A percentile compares a stretch with the other conserved stretches of the same genome.
Conservation (phyloP, 139 green algal genomes). For the Pleodorina starrii region DNA sequence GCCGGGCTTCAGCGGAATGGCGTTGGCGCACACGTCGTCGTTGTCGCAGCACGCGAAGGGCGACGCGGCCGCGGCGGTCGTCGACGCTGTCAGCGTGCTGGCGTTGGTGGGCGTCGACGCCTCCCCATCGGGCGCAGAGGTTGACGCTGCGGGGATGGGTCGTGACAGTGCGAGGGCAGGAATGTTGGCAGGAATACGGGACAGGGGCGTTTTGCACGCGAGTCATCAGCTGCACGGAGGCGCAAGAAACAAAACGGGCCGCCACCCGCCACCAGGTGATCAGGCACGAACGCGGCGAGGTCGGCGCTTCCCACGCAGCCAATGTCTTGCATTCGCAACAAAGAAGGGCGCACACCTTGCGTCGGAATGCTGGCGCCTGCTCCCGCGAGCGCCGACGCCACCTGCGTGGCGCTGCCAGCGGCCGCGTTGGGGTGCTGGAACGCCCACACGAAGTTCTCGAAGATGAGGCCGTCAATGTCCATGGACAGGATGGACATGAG, state of each 20-base stretch:
- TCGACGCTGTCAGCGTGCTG: background rate
- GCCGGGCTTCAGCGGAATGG: slow-evolving; percentile 71
- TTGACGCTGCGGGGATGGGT: background rate
- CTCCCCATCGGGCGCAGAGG: background rate
- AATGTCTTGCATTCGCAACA: too few species aligned
- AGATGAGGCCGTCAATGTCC: slow-evolving; percentile 78
- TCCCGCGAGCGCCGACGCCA: background rate
- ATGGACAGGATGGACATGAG: slow-evolving; percentile 75
- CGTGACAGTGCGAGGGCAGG: too few species aligned
- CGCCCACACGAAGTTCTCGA: slow-evolving; percentile 73
- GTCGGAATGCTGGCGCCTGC: background rate
- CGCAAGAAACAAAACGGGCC: too few species aligned
- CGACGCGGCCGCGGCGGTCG: slow-evolving; percentile 25
- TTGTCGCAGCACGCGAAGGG: slow-evolving; percentile 45
- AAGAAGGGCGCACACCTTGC: slow-evolving; percentile 1
- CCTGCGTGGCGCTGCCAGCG: slow-evolving; percentile 2
- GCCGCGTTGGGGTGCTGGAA: slow-evolving; percentile 66
- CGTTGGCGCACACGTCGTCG: slow-evolving; percentile 56
- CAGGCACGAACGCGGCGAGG: too few species aligned
- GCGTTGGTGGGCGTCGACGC: slow-evolving; percentile 17
- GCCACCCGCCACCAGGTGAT: too few species aligned
- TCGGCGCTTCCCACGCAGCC: too few species aligned
- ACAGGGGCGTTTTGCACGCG: too few species aligned
- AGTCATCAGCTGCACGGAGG: too few species aligned
- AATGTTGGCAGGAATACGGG: too few species aligned